phyloP scores from a whole-genome alignment of 1,139 yeast genomes.

The Blastobotrys raffinosifermentans region DNA sequence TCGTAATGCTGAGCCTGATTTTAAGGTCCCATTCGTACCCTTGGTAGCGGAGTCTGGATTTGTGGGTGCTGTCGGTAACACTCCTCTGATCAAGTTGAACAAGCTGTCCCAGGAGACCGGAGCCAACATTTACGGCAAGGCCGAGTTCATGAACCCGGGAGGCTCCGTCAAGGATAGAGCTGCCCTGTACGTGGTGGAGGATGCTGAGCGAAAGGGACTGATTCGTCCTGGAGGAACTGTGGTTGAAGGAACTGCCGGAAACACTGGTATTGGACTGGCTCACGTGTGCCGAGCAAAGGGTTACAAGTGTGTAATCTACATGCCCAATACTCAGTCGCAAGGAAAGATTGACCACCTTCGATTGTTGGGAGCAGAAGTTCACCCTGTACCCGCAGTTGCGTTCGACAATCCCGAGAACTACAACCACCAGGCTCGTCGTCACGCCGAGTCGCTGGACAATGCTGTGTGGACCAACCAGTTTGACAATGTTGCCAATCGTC shows the following conservation, averaged over 20 bases:
- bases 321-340: slow-evolving; percentile 85
- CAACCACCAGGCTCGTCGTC: slow-evolving; percentile 79
- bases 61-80: slow-evolving; percentile 77
- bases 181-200: slow-evolving; percentile 68
- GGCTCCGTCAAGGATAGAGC: slow-evolving; percentile 93
- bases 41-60: slow-evolving; percentile 57
- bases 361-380: slow-evolving; percentile 75
- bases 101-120: slow-evolving; percentile 56
- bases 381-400: slow-evolving; percentile 89
- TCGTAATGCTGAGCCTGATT: too few relatives aligned
- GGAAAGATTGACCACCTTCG: slow-evolving; percentile 67
- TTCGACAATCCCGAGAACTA: slow-evolving; percentile 74
- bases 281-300: slow-evolving; percentile 82
- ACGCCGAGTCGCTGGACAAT: slow-evolving; percentile 65
- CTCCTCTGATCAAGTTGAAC: slow-evolving; percentile 69
- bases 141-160: slow-evolving; percentile 92
- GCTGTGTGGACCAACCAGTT: slow-evolving; percentile 93
- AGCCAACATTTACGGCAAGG: slow-evolving; percentile 78
- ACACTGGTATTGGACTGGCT: slow-evolving; percentile 87
- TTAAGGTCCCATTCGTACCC: slow-evolving; percentile 53
- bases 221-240: slow-evolving; percentile 66
- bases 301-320: slow-evolving; percentile 76
- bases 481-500: slow-evolving; percentile 80
- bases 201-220: slow-evolving; percentile 69
- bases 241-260: slow-evolving; percentile 70